Base-by-base conservation (phyloP, 352 stramenopile species). In the Pythium rhizo-oryzae region DNA sequence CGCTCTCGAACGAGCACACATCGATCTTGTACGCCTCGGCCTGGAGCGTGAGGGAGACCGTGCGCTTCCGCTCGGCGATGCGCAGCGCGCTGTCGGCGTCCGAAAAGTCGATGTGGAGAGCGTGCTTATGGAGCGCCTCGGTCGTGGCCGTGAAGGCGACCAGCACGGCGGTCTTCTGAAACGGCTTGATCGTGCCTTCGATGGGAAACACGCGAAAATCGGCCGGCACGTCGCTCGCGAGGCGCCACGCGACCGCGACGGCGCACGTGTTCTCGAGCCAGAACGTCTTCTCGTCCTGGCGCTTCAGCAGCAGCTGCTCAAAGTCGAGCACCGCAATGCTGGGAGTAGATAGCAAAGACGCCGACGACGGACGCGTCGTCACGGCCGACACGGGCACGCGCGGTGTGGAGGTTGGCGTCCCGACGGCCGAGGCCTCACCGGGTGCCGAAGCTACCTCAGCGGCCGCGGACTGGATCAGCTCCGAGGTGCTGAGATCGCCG, bases 1-100 rank as follows among this genome's bases (percentile, higher is more conserved):
- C 75, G 19, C 72, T 77, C 47, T 97, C 90, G 49, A 93, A 93
- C 30, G 83, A 92, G 49, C 92, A 92, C 24, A 95, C 90, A 5
- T 98, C 86, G 21, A 97, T 95, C 55, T 94, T 93, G 77, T 98
- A 98, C 5, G 91, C 87, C 72, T 98, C 94, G 12, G 92, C 93
- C 16, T 77, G 67, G 5, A 96, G 65, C 28, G 57, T 59, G 2
- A 97, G 59, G 8, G 69, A 28, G 9, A 83, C 18, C 16, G 25
- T 53, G 13, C 67, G 78, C 8, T 70, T 77, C 9, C 76, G 67
- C 24, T 90, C 82, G 9, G 70, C 74, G 7, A 78, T 58, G 43
- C 77, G 60, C 23, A 92, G 57, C 7, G 79, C 88, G 33, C 78
- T 89, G 46, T 97, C 90, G 19, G 70, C 75, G 67, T 98, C 93